A percentile compares a stretch with the other conserved stretches of the same genome.
phyloP scores from a whole-genome alignment of 2,329 filamentous ascomycete species.

The Claviceps arundinis region DNA sequence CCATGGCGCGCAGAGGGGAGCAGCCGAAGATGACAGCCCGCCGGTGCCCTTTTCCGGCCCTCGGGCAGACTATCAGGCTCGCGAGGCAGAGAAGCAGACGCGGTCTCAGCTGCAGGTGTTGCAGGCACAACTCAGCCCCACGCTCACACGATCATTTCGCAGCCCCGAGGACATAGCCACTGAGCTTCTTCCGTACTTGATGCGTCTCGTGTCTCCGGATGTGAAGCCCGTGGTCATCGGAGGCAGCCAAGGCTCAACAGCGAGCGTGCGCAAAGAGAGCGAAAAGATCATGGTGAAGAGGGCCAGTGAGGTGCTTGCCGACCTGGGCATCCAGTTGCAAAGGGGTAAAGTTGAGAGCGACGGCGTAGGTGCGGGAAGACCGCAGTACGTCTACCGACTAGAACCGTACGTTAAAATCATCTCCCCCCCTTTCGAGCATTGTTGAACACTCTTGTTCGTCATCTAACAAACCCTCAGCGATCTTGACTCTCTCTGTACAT shows the following conservation, averaged over 20 bases:
- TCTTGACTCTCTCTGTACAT: slow-evolving; percentile 67
- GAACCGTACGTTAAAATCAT: slow-evolving; percentile 56
- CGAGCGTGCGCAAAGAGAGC: slow-evolving; percentile 75
- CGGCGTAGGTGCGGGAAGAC: slow-evolving; percentile 41
- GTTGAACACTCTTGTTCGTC: neutral
- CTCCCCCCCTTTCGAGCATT: neutral
- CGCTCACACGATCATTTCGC: slow-evolving; percentile 64
- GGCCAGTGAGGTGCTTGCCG: slow-evolving; percentile 71
- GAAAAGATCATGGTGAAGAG: slow-evolving; percentile 72
- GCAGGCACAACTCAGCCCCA: slow-evolving; percentile 57
- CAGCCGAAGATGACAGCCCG: slow-evolving; percentile 29
- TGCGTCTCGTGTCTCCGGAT: slow-evolving; percentile 73
- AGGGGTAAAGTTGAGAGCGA: slow-evolving; percentile 66
- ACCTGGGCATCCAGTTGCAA: slow-evolving; percentile 69
- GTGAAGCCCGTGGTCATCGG: slow-evolving; percentile 83
- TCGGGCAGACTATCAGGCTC: slow-evolving; percentile 66
- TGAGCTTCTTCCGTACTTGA: slow-evolving; percentile 74
- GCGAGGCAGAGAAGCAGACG: slow-evolving; percentile 70
- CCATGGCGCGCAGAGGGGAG: slow-evolving; percentile 20
- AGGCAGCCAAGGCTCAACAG: slow-evolving; percentile 51
- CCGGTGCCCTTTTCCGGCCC: slow-evolving; percentile 68
- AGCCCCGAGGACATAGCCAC: slow-evolving; percentile 64
- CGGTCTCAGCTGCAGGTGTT: slow-evolving; percentile 59
- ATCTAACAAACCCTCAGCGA: slow-evolving; percentile 24
- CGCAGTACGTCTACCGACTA: slow-evolving; percentile 80